Evolutionary conservation across 495 filamentous ascomycete genomes (phyloP), one percentile per base, ranked within the genome.

Genomic region (Penicillium mononematosum): DNA sequence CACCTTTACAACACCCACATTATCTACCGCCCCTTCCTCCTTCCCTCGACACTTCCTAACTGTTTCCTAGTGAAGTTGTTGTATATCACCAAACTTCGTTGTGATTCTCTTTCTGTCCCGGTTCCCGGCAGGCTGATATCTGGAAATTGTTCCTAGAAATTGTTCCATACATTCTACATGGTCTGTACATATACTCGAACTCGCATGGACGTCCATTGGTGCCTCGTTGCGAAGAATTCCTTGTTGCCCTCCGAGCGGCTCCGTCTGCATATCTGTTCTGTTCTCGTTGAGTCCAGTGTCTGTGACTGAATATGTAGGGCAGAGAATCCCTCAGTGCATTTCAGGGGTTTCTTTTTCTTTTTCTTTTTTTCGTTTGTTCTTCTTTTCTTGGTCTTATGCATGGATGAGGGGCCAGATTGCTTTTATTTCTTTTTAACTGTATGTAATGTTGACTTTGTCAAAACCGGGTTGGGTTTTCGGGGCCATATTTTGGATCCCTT

Each of bases 151-250:
- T 56, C 45, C 61, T 68, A 70, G 65, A 68, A 53, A 44, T 64
- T 58, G 44, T 58, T 59, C 45, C 58, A 62, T 64, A 63, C 61
- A 65, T 67, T 63, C 51, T 60, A 61, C 59, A 61, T 60, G 58
- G 36, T 60, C 61, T 70, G 63, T 70, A 66, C 59, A 70, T 66
- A 70, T 70, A 68, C 36, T 49, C 25, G 32, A 51, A 45, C 20
- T 22, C 47, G 25, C 53, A 20, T 27, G 20, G 19, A 17, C 36
- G n/a, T 44, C 24, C 27, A 45, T 34, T 12, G 20, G 22, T 50
- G 14, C 29, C 39, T n/a, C 14, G 16, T 31, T 42, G 19, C 17
- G 22, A 44, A 24, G 25, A n/a, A 6, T n/a, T 25, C 36, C 31
- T 43, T 50, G 55, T 29, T 39, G 36, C 32, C 36, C 34, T 44